Percentiles rank a stretch among this genome's conserved stretches.
phyloP scores from a whole-genome alignment of 1,284 basidiomycete genomes.

The Tylopilus sp. region DNA sequence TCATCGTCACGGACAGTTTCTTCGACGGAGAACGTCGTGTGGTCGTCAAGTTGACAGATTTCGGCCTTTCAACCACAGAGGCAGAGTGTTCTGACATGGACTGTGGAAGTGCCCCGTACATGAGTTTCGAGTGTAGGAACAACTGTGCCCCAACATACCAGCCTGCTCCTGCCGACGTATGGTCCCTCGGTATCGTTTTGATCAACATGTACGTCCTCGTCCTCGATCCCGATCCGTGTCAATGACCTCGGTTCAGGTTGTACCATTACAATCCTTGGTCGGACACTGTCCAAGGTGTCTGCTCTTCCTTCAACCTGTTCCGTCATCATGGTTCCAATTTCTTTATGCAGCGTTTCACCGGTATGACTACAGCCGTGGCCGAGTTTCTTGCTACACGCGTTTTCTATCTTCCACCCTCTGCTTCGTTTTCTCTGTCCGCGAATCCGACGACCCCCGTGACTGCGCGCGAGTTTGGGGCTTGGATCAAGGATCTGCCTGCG shows the following conservation, averaged over 20 bases:
- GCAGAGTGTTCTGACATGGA: conserved; percentile 92
- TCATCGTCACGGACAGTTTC: conserved; percentile 86
- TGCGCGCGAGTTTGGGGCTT: conserved; percentile 83
- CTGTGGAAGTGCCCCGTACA: conserved; percentile 98
- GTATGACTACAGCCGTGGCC: conserved; percentile 87
- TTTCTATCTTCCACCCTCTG: conserved; percentile 69
- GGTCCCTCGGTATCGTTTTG: conserved; percentile 97
- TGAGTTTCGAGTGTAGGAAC: conserved; percentile 99
- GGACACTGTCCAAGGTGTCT: conserved; percentile 78
- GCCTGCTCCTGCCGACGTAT: conserved; percentile 94
- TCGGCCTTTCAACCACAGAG: conserved; percentile 92
- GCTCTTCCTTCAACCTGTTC: conserved; percentile 84
- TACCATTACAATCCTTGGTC: conserved; percentile 99
- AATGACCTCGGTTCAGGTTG: conserved; percentile 53
- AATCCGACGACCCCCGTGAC: conserved; percentile 59
- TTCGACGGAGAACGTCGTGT: conserved; percentile 67
- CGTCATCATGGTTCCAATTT: conserved; percentile 79
- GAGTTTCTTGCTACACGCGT: conserved; percentile 83
- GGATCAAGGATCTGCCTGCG: conserved; percentile 79
- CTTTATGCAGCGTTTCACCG: conserved; percentile 87
- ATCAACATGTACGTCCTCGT: conserved; percentile 81
- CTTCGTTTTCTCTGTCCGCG: conserved; percentile 30
- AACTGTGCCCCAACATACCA: conserved; percentile 92
- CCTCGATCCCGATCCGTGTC: neutral
- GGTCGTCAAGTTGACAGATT: conserved; percentile 94